Conservation (phyloP, 768 basidiomycete species). For the Harrya chromipes region DNA sequence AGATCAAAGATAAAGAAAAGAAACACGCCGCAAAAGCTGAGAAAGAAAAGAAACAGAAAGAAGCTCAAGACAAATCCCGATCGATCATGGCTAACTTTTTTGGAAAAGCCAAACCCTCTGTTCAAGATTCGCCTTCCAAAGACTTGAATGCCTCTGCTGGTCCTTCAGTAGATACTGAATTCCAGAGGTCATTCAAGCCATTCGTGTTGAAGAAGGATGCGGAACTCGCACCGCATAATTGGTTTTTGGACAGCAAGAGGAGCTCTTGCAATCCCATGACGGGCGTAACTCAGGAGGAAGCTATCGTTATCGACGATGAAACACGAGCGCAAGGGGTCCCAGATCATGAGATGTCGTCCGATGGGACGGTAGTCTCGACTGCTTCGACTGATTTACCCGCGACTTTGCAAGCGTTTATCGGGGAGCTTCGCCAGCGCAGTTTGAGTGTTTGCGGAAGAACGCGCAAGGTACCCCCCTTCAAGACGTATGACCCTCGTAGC, state of each 20-base stretch:
- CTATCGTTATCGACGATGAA: slow-evolving; percentile 59
- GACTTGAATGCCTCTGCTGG: slow-evolving; percentile 25
- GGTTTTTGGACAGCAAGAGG: slow-evolving; percentile 46
- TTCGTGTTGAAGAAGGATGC: slow-evolving; percentile 77
- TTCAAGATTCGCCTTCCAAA: slow-evolving; percentile 22
- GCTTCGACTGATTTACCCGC: not conserved
- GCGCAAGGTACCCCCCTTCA: slow-evolving; percentile 22
- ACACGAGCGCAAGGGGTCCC: slow-evolving; percentile 9
- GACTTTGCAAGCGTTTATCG: slow-evolving; percentile 16
- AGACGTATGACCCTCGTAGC: slow-evolving; percentile 30
- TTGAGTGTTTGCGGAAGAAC: slow-evolving; percentile 19
- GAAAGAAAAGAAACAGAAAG: slow-evolving; percentile 68
- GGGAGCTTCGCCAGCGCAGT: slow-evolving; percentile 31
- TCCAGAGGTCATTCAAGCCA: slow-evolving; percentile 72
- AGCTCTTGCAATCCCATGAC: slow-evolving; percentile 18
- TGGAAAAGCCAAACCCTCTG: slow-evolving; percentile 50
- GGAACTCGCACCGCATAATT: slow-evolving; percentile 68
- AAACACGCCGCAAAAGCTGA: slow-evolving; percentile 67
- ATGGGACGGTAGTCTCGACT: not conserved
- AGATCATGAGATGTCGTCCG: slow-evolving; percentile 6
- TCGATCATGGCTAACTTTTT: slow-evolving; percentile 80
- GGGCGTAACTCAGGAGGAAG: slow-evolving; percentile 35
- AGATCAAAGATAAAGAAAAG: slow-evolving; percentile 71
- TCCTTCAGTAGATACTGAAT: slow-evolving; percentile 55
- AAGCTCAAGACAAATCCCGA: slow-evolving; percentile 68